These are phyloP conservation scores for Suillus ampliporus DNA, from an alignment of 768 basidiomycete genomes.

Conservation along the genomic window DNA sequence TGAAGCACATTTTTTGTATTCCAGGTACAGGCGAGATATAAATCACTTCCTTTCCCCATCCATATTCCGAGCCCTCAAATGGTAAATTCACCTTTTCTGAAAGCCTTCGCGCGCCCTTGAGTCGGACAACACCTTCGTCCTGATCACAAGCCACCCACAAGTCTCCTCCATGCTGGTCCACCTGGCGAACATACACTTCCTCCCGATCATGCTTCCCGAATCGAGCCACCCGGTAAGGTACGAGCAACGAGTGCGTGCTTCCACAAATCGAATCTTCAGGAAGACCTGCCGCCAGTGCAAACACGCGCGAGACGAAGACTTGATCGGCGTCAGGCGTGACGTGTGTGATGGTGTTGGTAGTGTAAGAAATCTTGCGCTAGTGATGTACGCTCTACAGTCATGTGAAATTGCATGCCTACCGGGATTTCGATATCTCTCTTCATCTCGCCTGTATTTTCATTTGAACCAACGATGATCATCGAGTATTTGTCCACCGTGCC, in stretches of 20 bases:
- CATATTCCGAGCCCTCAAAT: no score
- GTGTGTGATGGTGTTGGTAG: slow-evolving; percentile 48
- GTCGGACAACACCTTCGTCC: slow-evolving; percentile 33
- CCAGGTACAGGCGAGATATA: no score
- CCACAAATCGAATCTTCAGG: slow-evolving; percentile 61
- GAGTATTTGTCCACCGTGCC: slow-evolving; percentile 42
- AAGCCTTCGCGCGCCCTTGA: slow-evolving; percentile 42
- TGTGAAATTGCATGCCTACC: slow-evolving; percentile 28
- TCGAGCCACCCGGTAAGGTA: slow-evolving; percentile 52
- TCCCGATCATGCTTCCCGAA: slow-evolving; percentile 21
- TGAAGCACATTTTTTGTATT: no score
- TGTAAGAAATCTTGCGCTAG: slow-evolving; percentile 8
- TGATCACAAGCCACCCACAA: slow-evolving; percentile 46
- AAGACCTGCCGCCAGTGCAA: slow-evolving; percentile 41
- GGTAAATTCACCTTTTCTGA: slow-evolving; percentile 12
- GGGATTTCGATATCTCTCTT: slow-evolving; percentile 38
- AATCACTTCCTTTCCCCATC: no score
- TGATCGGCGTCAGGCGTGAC: slow-evolving; percentile 36
- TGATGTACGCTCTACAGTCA: slow-evolving; percentile 22
- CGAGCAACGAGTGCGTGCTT: slow-evolving; percentile 54
- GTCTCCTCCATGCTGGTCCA: slow-evolving; percentile 55
- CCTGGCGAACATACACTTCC: slow-evolving; percentile 51
- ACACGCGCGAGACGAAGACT: slow-evolving; percentile 57
- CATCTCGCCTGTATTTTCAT: slow-evolving; percentile 41
- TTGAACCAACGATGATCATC: slow-evolving; percentile 48